A percentile compares a stretch with the other conserved stretches of the same genome.
Evolutionary conservation across 106 monocot genomes (phyloP).

Genomic region (Acanthochlamys bracteata): DNA sequence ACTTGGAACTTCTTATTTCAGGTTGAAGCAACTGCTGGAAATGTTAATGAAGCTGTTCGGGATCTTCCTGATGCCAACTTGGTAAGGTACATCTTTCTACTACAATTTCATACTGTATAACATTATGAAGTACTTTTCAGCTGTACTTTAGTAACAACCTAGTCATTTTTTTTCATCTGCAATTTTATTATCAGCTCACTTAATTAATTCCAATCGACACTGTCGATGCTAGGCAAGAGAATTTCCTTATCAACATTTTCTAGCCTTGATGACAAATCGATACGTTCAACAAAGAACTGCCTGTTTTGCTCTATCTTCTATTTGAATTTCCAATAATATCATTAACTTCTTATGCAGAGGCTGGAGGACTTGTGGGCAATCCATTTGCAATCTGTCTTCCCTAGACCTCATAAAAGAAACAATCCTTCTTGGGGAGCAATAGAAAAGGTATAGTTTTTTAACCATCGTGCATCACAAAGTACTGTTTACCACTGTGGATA

Average conservation of each 20-base stretch:
- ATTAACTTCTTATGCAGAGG: constrained; percentile 26
- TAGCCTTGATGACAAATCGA: no score
- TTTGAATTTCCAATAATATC: not conserved
- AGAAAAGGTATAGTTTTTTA: constrained; percentile 49
- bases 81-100: constrained; percentile 64
- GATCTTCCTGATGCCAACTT: constrained; percentile 79
- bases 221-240: no score
- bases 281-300: no score
- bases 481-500: not conserved
- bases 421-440: constrained; percentile 87
- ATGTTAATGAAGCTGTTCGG: constrained; percentile 72
- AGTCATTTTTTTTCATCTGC: no score
- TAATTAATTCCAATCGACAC: no score
- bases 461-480: not conserved
- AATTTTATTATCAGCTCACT: no score
- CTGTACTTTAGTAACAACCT: no score
- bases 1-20: constrained; percentile 9
- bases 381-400: constrained; percentile 68
- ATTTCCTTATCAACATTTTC: no score
- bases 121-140: not conserved
- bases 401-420: constrained; percentile 77
- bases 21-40: constrained; percentile 77
- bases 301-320: not conserved
- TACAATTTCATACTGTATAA: constrained; percentile 5
- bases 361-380: constrained; percentile 83